phyloP scores from a whole-genome alignment of 2,329 filamentous ascomycete species.

The Gaeumannomyces tritici region DNA sequence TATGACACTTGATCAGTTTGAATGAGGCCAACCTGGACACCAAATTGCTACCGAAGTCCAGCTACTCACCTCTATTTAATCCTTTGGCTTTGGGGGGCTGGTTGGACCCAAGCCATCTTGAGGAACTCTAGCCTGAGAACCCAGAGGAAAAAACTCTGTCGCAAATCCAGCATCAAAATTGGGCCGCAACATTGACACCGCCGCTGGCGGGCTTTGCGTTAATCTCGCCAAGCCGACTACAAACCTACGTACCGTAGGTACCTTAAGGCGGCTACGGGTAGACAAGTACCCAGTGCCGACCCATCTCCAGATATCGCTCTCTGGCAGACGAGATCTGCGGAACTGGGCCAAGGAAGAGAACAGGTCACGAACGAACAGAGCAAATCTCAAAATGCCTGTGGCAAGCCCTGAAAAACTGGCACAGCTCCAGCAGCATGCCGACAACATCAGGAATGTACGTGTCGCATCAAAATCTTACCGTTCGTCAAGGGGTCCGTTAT shows the following conservation, averaged over 20 bases:
- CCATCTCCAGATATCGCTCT: no score
- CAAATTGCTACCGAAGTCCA: background rate
- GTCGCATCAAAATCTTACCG: background rate
- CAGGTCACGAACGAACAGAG: background rate
- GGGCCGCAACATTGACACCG: background rate
- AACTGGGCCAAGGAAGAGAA: no score
- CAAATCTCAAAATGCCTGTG: conserved; percentile 65
- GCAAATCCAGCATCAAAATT: background rate
- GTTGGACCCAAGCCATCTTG: background rate
- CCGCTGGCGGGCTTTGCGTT: background rate
- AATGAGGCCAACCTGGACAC: background rate
- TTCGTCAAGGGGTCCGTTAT: background rate
- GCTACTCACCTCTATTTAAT: background rate
- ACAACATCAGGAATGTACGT: conserved; percentile 85
- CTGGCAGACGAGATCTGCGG: no score
- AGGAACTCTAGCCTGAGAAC: background rate
- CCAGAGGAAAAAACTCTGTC: no score
- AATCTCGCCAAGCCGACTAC: background rate
- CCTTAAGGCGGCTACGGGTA: no score
- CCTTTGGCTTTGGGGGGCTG: no score
- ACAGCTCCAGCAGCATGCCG: conserved; percentile 75
- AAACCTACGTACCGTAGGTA: no score
- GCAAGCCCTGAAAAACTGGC: conserved; percentile 86
- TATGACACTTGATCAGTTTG: no score
- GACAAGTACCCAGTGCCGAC: no score